Conservation (phyloP, 1,284 basidiomycete species). For the Agaricales sp. region DNA sequence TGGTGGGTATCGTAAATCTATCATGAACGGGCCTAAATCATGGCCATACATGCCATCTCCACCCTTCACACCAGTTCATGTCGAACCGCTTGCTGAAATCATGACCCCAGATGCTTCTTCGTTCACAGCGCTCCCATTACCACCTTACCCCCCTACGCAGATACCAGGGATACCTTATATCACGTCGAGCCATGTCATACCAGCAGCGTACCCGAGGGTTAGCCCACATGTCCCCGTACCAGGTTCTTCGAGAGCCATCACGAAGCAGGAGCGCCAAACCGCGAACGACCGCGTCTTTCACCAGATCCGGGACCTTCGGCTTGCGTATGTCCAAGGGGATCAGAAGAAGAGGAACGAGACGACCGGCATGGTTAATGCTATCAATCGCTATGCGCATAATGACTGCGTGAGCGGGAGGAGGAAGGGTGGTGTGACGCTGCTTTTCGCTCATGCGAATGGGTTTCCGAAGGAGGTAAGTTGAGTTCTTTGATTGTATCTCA, state of each 20-base stretch:
- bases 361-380: not conserved
- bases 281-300: not conserved
- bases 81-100: not conserved
- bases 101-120: not conserved
- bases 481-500: not conserved
- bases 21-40: too few relatives aligned
- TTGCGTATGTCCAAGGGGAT: not conserved
- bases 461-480: conserved; percentile 68
- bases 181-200: conserved; percentile 6
- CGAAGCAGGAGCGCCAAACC: not conserved
- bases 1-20: too few relatives aligned
- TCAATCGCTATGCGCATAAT: not conserved
- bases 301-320: not conserved
- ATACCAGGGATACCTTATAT: conserved; percentile 1
- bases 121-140: conserved; percentile 3
- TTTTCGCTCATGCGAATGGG: conserved; percentile 74
- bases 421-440: conserved; percentile 45
- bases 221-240: conserved; percentile 1
- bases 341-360: not conserved
- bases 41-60: not conserved
- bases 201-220: conserved; percentile 5
- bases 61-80: not conserved
- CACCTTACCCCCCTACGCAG: conserved; percentile 4
- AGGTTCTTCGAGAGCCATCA: not conserved
- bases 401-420: not conserved